Percentiles rank a stretch among this genome's conserved stretches.
phyloP scores from a whole-genome alignment of 2,329 filamentous ascomycete species.

The Ophiostoma perfectum region DNA sequence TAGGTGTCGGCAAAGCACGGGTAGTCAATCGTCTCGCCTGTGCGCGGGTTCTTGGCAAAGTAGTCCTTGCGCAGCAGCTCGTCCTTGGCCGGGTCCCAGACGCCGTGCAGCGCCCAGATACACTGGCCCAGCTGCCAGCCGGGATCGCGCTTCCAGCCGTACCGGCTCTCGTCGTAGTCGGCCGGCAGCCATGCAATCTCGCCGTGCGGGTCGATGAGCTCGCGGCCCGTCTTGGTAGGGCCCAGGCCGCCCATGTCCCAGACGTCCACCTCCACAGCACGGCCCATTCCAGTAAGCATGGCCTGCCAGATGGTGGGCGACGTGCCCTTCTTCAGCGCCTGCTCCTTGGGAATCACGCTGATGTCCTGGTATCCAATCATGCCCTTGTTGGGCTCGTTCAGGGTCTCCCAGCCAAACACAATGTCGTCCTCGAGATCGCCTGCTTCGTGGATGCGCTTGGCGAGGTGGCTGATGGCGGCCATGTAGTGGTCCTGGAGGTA shows the following conservation, averaged over 20 bases:
- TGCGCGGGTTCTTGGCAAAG: conserved; percentile 72
- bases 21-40: conserved; percentile 70
- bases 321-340: conserved; percentile 87
- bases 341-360: conserved; percentile 73
- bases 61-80: conserved; percentile 77
- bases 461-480: conserved; percentile 72
- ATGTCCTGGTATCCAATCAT: conserved; percentile 80
- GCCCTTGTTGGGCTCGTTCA: conserved; percentile 92
- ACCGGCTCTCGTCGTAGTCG: conserved; percentile 79
- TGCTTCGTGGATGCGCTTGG: conserved; percentile 78
- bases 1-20: conserved; percentile 85
- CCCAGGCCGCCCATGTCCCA: conserved; percentile 94
- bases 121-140: conserved; percentile 92
- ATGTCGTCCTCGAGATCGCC: conserved; percentile 81
- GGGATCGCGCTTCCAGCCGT: conserved; percentile 83
- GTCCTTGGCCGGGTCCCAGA: conserved; percentile 82
- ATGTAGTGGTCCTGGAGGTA: conserved; percentile 87
- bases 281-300: conserved; percentile 83
- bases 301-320: conserved; percentile 92
- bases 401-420: conserved; percentile 90
- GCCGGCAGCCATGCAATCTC: conserved; percentile 75
- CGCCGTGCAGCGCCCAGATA: conserved; percentile 91
- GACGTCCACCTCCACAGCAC: conserved; percentile 80
- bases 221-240: conserved; percentile 79
- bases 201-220: conserved; percentile 81